Conservation (phyloP, 2,329 filamentous ascomycete species). For the Sphaerulina vaccinii region DNA sequence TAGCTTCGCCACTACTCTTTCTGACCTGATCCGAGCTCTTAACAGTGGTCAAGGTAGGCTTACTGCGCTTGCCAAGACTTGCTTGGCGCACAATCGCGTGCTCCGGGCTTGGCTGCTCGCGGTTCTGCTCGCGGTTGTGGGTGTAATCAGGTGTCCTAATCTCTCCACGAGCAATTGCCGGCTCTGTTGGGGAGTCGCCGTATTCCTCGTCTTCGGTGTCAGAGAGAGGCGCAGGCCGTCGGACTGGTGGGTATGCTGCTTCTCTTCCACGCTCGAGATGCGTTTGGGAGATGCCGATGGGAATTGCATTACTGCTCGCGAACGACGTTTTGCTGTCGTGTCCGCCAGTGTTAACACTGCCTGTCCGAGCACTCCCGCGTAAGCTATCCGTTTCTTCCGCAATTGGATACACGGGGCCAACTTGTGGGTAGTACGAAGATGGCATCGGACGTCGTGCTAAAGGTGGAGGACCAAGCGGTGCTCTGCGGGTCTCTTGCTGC, state of each 20-base stretch:
- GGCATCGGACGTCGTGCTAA: conserved; percentile 50
- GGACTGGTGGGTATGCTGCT: conserved; percentile 6
- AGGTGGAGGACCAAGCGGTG: conserved; percentile 50
- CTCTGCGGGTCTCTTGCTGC: conserved; percentile 39
- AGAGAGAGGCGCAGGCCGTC: conserved; percentile 11
- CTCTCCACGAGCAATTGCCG: conserved; percentile 13
- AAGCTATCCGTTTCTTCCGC: conserved; percentile 49
- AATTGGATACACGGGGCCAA: conserved; percentile 50
- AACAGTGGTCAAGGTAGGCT: conserved; percentile 50
- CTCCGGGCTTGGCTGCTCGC: conserved; percentile 21
- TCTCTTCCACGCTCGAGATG: conserved; percentile 37
- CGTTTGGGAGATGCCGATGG: conserved; percentile 42
- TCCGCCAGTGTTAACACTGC: conserved; percentile 28
- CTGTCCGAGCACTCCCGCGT: conserved; percentile 26
- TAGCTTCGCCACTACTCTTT: conserved; percentile 16
- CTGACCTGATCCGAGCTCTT: conserved; percentile 41
- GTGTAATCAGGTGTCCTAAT: conserved; percentile 5
- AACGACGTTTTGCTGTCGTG: conserved; percentile 42
- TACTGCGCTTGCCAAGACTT: conserved; percentile 49
- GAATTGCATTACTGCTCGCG: conserved; percentile 51
- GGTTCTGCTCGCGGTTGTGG: conserved; percentile 3
- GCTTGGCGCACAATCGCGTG: conserved; percentile 46
- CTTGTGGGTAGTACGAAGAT: conserved; percentile 50
- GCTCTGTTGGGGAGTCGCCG: conserved; percentile 16
- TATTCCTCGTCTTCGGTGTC: conserved; percentile 20